These are phyloP conservation scores for Cercospora zeina DNA, from an alignment of 2,329 filamentous ascomycete species.

Conservation along the genomic window DNA sequence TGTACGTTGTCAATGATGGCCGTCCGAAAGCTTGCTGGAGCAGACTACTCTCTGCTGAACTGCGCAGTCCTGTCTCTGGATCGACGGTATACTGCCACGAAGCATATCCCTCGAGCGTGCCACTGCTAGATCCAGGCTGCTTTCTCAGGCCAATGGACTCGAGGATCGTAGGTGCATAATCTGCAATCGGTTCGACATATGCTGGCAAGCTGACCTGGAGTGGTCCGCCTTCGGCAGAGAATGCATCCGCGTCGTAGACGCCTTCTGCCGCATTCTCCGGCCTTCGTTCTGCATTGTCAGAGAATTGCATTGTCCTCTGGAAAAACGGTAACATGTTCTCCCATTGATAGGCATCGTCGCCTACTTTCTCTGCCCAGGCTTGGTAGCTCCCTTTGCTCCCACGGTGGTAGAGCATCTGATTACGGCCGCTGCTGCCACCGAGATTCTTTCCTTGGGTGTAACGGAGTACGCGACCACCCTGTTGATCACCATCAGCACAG, in stretches of 20 bases:
- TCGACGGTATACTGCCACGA: constrained; percentile 38
- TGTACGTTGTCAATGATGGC: constrained; percentile 37
- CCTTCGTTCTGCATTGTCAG: constrained; percentile 17
- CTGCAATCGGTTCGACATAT: constrained; percentile 34
- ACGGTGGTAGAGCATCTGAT: constrained; percentile 36
- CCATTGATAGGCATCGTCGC: constrained; percentile 60
- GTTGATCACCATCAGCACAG: background rate
- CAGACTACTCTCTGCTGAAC: constrained; percentile 34
- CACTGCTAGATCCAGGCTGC: constrained; percentile 36
- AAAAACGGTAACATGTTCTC: constrained; percentile 61
- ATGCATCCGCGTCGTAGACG: constrained; percentile 13
- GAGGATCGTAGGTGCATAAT: constrained; percentile 35
- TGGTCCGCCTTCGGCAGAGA: constrained; percentile 34
- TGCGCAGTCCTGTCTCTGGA: constrained; percentile 32
- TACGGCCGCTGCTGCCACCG: constrained; percentile 34
- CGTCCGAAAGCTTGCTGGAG: constrained; percentile 28
- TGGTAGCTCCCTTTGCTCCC: constrained; percentile 38
- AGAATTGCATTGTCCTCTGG: constrained; percentile 37
- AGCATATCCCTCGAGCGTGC: constrained; percentile 28
- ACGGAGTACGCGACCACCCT: constrained; percentile 27
- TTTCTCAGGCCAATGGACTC: constrained; percentile 34
- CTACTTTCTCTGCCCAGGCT: constrained; percentile 54
- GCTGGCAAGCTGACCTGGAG: constrained; percentile 40
- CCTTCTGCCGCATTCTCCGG: constrained; percentile 22
- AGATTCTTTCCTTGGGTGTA: constrained; percentile 37